Evolutionary conservation across 2,329 filamentous ascomycete genomes (phyloP), one percentile per base, ranked within the genome.

Genomic region (Aurifilum marmelostoma): DNA sequence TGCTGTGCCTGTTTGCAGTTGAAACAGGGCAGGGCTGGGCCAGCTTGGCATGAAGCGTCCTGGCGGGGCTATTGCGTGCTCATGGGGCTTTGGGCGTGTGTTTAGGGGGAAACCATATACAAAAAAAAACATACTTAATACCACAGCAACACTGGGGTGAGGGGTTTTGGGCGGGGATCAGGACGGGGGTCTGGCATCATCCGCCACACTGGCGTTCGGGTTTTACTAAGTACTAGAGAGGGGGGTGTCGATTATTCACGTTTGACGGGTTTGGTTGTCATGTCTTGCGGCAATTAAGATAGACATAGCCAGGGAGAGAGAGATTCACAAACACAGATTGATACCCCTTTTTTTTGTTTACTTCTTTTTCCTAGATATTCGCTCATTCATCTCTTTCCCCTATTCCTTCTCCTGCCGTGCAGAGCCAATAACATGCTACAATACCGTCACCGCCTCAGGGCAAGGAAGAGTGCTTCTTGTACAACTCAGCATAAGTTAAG

Each of bases 51-150:
- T 47, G 67, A 29, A 58, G 47, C 9, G 3, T 60, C 21, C 14
- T 34, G 63, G 69, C 60, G 69, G 67, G 67, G 43, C 61, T 5
- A 58, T 71, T 65, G 68, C 69, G 67, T 71, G 69, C 67, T 69
- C 27, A 32, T 32, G 52, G 24, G 21, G 24, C 11, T 14, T 29
- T 8, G 11, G n/a, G 37, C 2, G 37, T 39, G 37, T 39, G 37
- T 39, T 9, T 16, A 34, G 4, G 5, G n/a, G n/a, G n/a, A n/a
- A 37, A 32, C 8, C 11, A 59, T 47, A 34, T 34, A 34, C 34
- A 34, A 34, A n/a, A n/a, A n/a, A n/a, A n/a, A n/a, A n/a, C n/a
- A n/a, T 34, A 34, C 34, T 34, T 34, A 50, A 39, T 16, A 43
- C 21, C 41, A 41, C 8, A 34, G 50, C 58, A 47, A 37, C 52